These are phyloP conservation scores for Penicillium odoratum DNA, from an alignment of 495 filamentous ascomycete genomes.

Conservation along the genomic window DNA sequence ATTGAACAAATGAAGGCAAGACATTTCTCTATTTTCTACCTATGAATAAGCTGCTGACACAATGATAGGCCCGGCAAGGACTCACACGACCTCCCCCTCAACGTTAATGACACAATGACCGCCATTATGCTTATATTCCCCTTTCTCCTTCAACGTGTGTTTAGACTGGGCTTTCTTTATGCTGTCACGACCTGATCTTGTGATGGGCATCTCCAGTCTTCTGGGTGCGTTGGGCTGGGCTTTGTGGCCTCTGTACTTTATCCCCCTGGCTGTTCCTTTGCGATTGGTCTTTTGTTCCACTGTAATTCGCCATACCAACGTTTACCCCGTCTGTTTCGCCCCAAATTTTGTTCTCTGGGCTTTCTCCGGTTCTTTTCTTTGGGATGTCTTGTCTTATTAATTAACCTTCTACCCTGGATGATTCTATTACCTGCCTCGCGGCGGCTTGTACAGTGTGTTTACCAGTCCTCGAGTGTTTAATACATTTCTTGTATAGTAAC, in stretches of 20 bases:
- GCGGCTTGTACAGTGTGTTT: neutral
- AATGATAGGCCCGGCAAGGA: slow-evolving; percentile 43
- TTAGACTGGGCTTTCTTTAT: slow-evolving; percentile 19
- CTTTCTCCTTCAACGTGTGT: slow-evolving; percentile 17
- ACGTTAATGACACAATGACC: slow-evolving; percentile 41
- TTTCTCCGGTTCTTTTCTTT: slow-evolving; percentile 1
- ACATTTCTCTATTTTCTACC: slow-evolving; percentile 10
- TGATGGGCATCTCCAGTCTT: slow-evolving; percentile 21
- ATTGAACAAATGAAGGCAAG: slow-evolving; percentile 87
- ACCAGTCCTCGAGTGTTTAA: neutral
- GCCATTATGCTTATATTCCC: slow-evolving; percentile 20
- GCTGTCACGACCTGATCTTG: slow-evolving; percentile 13
- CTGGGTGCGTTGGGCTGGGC: slow-evolving; percentile 19
- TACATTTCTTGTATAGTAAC: neutral
- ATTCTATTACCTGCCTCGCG: neutral
- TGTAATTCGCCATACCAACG: slow-evolving; percentile 25
- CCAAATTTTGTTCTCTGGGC: neutral
- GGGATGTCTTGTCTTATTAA: slow-evolving; percentile 1
- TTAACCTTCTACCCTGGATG: neutral
- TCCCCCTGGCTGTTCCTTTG: slow-evolving; percentile 4
- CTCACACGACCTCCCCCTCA: slow-evolving; percentile 41
- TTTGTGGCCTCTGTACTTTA: slow-evolving; percentile 16
- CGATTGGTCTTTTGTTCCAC: slow-evolving; percentile 15
- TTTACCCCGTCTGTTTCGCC: neutral
- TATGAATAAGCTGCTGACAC: slow-evolving; percentile 3